Evolutionary conservation across 768 basidiomycete species (phyloP).

Genomic region (Podaxis sp.): DNA sequence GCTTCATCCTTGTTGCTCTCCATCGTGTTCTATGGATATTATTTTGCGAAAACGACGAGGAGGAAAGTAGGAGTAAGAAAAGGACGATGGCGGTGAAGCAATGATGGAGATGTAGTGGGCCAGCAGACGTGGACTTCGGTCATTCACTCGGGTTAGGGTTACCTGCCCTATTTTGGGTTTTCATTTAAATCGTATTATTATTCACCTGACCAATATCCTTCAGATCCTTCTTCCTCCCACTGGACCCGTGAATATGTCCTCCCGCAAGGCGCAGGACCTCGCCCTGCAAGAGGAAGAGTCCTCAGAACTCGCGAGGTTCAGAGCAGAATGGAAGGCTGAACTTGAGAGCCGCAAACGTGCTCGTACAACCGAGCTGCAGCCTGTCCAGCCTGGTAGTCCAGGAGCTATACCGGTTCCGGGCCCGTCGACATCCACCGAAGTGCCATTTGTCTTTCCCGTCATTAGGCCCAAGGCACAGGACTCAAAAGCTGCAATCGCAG

Average conservation of each 20-base stretch:
- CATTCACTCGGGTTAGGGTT: slow-evolving; percentile 15
- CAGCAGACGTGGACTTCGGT: slow-evolving; percentile 9
- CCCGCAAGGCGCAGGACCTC: neutral
- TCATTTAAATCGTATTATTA: neutral
- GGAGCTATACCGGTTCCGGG: slow-evolving; percentile 4
- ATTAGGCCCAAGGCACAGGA: neutral
- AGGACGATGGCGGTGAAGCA: slow-evolving; percentile 1
- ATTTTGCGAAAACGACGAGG: neutral
- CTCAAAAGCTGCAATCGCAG: neutral
- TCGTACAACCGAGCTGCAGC: neutral
- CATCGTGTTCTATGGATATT: slow-evolving; percentile 32
- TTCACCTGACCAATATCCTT: neutral
- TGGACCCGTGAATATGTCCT: neutral
- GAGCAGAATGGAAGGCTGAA: slow-evolving; percentile 72
- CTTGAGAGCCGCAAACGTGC: slow-evolving; percentile 37
- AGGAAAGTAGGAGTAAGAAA: slow-evolving; percentile 1
- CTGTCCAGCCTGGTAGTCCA: slow-evolving; percentile 1
- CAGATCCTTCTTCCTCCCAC: neutral
- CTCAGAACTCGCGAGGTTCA: slow-evolving; percentile 63
- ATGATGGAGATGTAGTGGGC: neutral
- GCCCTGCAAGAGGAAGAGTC: slow-evolving; percentile 36
- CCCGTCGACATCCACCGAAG: slow-evolving; percentile 2
- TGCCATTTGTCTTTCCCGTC: neutral
- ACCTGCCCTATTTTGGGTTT: neutral
- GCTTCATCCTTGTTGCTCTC: slow-evolving; percentile 93